Evolutionary conservation across 495 filamentous ascomycete genomes (phyloP).

Genomic region (Trichoderma gamsii): DNA sequence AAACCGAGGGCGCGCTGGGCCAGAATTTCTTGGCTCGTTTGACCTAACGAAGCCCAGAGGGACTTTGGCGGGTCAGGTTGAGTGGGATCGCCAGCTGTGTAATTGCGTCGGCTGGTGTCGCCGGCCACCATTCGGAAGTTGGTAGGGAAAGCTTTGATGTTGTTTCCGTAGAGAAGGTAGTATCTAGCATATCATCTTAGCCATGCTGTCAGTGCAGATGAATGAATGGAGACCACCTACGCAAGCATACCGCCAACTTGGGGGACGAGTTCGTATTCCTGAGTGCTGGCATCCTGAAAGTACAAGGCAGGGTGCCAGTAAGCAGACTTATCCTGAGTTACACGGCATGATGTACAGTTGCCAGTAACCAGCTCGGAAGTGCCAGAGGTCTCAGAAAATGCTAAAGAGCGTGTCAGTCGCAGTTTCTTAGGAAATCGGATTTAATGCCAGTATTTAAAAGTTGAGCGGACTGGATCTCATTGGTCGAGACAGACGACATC

Average conservation of each 20-base stretch:
- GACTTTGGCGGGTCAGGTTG: constrained; percentile 69
- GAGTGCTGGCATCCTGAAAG: constrained; percentile 48
- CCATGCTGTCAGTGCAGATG: not conserved
- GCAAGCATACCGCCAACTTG: constrained; percentile 58
- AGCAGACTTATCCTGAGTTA: constrained; percentile 58
- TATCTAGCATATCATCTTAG: constrained; percentile 46
- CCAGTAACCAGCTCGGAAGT: constrained; percentile 22
- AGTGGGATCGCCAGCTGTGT: constrained; percentile 49
- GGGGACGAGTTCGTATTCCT: constrained; percentile 39
- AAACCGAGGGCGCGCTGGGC: constrained; percentile 81
- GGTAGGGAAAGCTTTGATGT: constrained; percentile 68
- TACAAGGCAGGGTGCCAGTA: constrained; percentile 66
- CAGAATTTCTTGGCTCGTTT: constrained; percentile 59
- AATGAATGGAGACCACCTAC: constrained; percentile 31
- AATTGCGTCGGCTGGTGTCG: constrained; percentile 60
- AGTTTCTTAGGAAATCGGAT: not conserved
- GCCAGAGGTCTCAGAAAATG: constrained; percentile 1
- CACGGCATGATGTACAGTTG: constrained; percentile 59
- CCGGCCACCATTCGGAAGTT: constrained; percentile 86
- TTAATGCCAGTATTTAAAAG: not conserved
- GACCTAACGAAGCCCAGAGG: constrained; percentile 51
- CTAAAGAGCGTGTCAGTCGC: not conserved
- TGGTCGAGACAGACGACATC: not conserved
- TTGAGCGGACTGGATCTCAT: not conserved
- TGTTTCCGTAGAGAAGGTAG: constrained; percentile 59